A percentile compares a stretch with the other conserved stretches of the same genome.
Evolutionary conservation across 768 basidiomycete species (phyloP).

Genomic region (Russula compacta): DNA sequence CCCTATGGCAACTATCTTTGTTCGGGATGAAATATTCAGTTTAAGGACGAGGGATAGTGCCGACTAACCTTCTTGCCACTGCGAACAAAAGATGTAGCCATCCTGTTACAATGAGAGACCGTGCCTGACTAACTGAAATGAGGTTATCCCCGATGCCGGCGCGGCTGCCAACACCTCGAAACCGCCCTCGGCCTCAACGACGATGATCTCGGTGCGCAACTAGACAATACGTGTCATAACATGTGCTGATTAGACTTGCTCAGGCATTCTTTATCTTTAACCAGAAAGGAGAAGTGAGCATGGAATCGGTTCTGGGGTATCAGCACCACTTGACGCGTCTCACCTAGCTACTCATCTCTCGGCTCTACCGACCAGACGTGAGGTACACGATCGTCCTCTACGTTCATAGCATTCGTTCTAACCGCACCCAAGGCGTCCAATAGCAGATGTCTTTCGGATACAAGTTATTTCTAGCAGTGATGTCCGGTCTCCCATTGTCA

Average conservation of each 20-base stretch:
- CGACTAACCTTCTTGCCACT: conserved; percentile 16
- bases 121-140: neutral
- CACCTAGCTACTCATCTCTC: conserved; percentile 82
- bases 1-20: conserved; percentile 88
- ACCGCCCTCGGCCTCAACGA: neutral
- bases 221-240: neutral
- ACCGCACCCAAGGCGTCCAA: conserved; percentile 66
- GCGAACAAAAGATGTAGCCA: conserved; percentile 13
- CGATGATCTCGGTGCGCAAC: conserved; percentile 15
- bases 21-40: conserved; percentile 3
- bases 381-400: conserved; percentile 45
- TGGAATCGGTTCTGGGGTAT: neutral
- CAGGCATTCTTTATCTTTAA: conserved; percentile 99
- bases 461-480: conserved; percentile 98
- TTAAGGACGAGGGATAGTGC: neutral
- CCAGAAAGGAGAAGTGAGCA: conserved; percentile 90
- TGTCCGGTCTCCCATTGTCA: conserved; percentile 94
- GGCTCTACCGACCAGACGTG: conserved; percentile 93
- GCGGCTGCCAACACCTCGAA: neutral
- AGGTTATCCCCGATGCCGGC: too few relatives aligned
- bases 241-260: neutral
- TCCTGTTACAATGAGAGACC: too few relatives aligned
- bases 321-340: conserved; percentile 7
- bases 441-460: conserved; percentile 96
- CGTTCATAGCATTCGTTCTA: neutral